A percentile compares a stretch with the other conserved stretches of the same genome.
Evolutionary conservation across 805 yeast species (phyloP).

Genomic region (Candida krabiensis): DNA sequence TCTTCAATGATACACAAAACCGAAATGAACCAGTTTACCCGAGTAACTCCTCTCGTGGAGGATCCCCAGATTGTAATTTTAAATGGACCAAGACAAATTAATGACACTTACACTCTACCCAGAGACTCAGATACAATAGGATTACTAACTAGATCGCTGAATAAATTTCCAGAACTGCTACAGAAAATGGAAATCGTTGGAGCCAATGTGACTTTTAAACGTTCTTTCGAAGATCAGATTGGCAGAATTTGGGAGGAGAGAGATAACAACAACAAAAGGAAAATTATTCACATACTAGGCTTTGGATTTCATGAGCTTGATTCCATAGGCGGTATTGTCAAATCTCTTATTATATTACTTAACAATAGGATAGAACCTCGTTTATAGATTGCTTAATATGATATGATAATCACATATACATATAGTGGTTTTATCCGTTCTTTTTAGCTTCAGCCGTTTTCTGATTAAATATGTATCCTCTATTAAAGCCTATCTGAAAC

Average conservation of each 20-base stretch:
- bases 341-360: constrained; percentile 11
- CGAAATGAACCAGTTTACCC: constrained; percentile 17
- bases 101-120: constrained; percentile 16
- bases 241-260: constrained; percentile 13
- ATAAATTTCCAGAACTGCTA: constrained; percentile 17
- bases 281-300: constrained; percentile 11
- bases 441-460: too few species aligned
- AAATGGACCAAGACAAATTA: constrained; percentile 23
- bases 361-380: constrained; percentile 3
- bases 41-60: constrained; percentile 15
- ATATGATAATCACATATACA: too few species aligned
- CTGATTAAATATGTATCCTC: too few species aligned
- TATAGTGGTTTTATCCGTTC: too few species aligned
- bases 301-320: constrained; percentile 19
- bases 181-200: constrained; percentile 6
- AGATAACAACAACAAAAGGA: constrained; percentile 3
- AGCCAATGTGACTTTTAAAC: constrained; percentile 14
- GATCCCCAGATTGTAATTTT: constrained; percentile 10
- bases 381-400: constrained; percentile 5
- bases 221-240: constrained; percentile 9
- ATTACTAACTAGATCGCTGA: constrained; percentile 13
- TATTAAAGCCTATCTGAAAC: too few species aligned
- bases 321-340: constrained; percentile 14
- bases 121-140: constrained; percentile 25
- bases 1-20: constrained; percentile 17